Evolutionary conservation across 108 stramenopile genomes (phyloP).

Genomic region (Pseudonitzschia pungens): DNA sequence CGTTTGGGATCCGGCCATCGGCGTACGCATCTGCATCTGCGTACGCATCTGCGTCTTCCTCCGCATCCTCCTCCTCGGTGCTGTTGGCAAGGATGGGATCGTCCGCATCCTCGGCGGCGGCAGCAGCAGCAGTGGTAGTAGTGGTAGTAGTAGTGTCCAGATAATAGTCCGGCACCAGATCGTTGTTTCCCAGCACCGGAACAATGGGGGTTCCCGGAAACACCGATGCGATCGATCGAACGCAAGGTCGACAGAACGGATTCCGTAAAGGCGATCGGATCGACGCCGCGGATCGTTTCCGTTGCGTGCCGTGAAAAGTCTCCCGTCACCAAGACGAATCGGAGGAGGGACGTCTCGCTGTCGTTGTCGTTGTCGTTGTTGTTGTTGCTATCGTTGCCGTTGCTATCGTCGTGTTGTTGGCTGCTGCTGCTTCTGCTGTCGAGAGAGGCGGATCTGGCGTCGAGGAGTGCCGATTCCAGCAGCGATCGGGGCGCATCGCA

Average conservation of each 20-base stretch:
- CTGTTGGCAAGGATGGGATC: neutral
- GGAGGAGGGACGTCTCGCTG: neutral
- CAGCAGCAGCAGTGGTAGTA: too few species aligned
- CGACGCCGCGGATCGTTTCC: slow-evolving; percentile 6
- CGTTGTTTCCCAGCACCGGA: slow-evolving; percentile 70
- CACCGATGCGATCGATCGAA: slow-evolving; percentile 7
- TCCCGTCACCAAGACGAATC: slow-evolving; percentile 56
- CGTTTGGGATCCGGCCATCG: neutral
- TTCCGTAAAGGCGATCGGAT: slow-evolving; percentile 31
- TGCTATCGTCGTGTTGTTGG: neutral
- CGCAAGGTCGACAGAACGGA: slow-evolving; percentile 29
- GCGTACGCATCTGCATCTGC: too few species aligned
- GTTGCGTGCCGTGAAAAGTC: slow-evolving; percentile 46
- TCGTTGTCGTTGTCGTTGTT: neutral
- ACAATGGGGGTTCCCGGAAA: slow-evolving; percentile 32
- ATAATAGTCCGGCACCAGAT: slow-evolving; percentile 72
- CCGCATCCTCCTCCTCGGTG: too few species aligned
- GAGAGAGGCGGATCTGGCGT: neutral
- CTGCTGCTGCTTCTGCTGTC: too few species aligned
- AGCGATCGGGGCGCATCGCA: slow-evolving; percentile 46
- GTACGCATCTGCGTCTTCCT: too few species aligned
- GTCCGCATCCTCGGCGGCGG: too few species aligned
- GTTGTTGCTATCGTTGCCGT: neutral
- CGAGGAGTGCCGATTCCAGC: slow-evolving; percentile 18
- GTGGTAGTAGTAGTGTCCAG: neutral